Percentiles rank a stretch among this genome's conserved stretches.
These are phyloP conservation scores for Nakaseomyces uthaithaninus DNA, from an alignment of 1,139 yeast genomes.

Conservation along the genomic window DNA sequence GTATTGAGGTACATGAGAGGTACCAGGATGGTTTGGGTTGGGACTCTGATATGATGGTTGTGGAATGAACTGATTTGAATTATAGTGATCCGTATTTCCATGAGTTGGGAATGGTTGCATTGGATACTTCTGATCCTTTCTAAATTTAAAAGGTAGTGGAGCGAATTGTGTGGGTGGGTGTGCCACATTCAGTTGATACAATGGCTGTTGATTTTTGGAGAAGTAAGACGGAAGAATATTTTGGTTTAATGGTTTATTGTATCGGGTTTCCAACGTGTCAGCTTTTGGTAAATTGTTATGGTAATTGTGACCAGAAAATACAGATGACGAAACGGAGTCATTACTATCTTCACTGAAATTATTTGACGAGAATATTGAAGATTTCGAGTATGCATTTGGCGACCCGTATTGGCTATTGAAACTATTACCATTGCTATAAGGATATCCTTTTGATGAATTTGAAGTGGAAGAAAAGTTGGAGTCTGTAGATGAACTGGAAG, in stretches of 20 bases:
- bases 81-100: background rate
- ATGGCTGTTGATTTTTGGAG: background rate
- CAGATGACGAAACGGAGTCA: background rate
- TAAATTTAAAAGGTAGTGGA: background rate
- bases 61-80: background rate
- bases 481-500: background rate
- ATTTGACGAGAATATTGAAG: background rate
- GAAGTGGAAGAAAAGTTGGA: background rate
- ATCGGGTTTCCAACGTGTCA: background rate
- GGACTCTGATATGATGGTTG: background rate
- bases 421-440: background rate
- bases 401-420: background rate
- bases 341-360: background rate
- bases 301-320: background rate
- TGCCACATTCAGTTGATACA: conserved; percentile 4
- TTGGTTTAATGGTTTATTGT: background rate
- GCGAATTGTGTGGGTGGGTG: conserved; percentile 5
- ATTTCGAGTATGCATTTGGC: background rate
- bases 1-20: background rate
- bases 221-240: background rate
- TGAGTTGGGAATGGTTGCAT: conserved; percentile 3
- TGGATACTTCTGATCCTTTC: background rate
- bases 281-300: background rate
- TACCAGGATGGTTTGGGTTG: background rate
- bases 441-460: background rate